phyloP scores from a whole-genome alignment of 169 alveolate genomes.

The Plasmodium inui region DNA sequence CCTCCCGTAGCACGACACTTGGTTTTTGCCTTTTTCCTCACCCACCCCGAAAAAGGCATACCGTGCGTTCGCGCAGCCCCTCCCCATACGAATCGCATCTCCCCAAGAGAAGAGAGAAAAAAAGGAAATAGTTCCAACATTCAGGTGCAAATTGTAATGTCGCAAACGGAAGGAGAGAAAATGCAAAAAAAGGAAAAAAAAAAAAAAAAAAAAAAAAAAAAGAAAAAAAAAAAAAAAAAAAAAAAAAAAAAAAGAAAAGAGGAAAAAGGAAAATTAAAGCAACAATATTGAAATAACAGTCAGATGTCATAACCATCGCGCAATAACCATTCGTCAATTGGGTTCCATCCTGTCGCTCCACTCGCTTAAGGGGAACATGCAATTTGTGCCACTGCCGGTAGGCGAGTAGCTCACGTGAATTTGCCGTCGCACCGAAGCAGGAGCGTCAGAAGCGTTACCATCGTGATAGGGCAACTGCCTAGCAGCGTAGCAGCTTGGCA shows the following conservation, averaged over 20 bases:
- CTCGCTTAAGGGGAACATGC: not conserved
- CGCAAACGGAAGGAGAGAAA: not conserved
- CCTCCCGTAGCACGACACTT: not conserved
- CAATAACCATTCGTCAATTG: not conserved
- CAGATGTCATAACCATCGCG: not conserved
- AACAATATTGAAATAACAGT: no score
- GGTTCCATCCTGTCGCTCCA: not conserved
- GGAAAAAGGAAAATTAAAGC: not conserved
- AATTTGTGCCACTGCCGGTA: not conserved
- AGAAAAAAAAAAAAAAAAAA: no score
- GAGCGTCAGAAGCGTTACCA: no score
- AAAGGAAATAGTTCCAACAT: not conserved
- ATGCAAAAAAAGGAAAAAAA: no score
- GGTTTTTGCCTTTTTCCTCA: not conserved
- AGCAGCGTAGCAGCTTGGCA: no score
- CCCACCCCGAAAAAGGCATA: not conserved
- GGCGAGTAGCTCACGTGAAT: not conserved
- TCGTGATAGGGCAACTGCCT: no score
- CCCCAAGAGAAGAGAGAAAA: not conserved
- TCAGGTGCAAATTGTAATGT: not conserved
- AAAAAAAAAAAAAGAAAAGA: no score
- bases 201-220: no score
- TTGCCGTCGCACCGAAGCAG: not conserved
- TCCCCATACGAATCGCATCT: not conserved
- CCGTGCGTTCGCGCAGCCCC: not conserved